A percentile compares a stretch with the other conserved stretches of the same genome.
Evolutionary conservation across 1,284 basidiomycete species (phyloP).

Genomic region (Melampsora larici-populina): DNA sequence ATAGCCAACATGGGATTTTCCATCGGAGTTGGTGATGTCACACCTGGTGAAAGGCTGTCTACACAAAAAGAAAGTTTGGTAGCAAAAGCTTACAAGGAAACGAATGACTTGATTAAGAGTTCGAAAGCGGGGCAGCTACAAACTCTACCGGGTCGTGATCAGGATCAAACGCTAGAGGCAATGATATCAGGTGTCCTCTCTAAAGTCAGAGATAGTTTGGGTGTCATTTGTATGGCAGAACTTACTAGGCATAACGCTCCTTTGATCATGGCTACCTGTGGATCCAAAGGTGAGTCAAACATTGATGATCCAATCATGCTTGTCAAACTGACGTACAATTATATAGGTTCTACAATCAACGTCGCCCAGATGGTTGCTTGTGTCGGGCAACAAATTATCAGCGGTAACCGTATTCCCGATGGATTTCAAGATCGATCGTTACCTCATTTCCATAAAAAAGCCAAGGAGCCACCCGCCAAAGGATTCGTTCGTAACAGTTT

Average conservation of each 20-base stretch:
- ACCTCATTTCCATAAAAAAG: constrained; percentile 97
- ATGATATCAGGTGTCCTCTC: constrained; percentile 90
- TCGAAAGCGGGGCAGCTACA: constrained; percentile 90
- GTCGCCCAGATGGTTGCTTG: constrained; percentile 99
- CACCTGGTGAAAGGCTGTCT: constrained; percentile 79
- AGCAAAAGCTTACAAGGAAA: constrained; percentile 81
- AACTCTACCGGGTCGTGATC: constrained; percentile 93
- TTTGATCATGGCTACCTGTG: constrained; percentile 97
- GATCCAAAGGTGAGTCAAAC: constrained; percentile 69
- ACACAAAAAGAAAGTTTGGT: constrained; percentile 81
- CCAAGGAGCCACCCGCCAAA: constrained; percentile 92
- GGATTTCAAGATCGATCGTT: constrained; percentile 98
- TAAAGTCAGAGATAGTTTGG: constrained; percentile 90
- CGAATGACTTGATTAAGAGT: constrained; percentile 77
- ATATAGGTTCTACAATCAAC: constrained; percentile 82
- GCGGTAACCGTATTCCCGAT: constrained; percentile 95
- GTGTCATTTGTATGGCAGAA: constrained; percentile 97
- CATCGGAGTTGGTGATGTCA: constrained; percentile 97
- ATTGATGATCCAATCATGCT: background rate
- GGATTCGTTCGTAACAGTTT: constrained; percentile 97
- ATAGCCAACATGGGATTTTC: constrained; percentile 96
- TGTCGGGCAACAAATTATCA: constrained; percentile 98
- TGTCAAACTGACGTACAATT: background rate
- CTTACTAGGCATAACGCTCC: constrained; percentile 94
- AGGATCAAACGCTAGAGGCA: constrained; percentile 94